Percentiles rank a stretch among this genome's conserved stretches.
These are phyloP conservation scores for Thymus quinquecostatus DNA, from an alignment of 257 asterid genomes.

Conservation along the genomic window DNA sequence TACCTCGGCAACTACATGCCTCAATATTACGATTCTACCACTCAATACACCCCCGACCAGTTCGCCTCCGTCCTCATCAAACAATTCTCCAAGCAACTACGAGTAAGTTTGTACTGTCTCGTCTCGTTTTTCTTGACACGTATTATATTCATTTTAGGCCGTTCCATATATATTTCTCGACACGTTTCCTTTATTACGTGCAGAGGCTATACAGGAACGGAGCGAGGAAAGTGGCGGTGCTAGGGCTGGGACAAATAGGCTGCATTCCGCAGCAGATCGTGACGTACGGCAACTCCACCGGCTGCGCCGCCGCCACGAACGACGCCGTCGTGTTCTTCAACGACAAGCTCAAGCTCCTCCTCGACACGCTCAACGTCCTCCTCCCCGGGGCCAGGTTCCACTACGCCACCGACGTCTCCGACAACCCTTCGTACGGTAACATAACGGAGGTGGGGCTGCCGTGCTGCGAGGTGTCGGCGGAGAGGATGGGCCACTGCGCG, in stretches of 20 bases:
- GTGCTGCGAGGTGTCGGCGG: conserved; percentile 20
- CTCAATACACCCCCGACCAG: conserved; percentile 35
- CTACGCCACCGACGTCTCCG: conserved; percentile 13
- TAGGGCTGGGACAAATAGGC: conserved; percentile 42
- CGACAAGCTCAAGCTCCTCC: conserved; percentile 31
- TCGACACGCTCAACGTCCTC: conserved; percentile 31
- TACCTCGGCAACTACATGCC: conserved; percentile 43
- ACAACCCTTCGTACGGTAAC: conserved; percentile 25
- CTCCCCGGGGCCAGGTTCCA: conserved; percentile 39
- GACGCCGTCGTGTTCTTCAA: conserved; percentile 34
- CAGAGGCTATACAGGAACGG: conserved; percentile 51
- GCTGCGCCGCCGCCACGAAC: conserved; percentile 37
- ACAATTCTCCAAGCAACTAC: conserved; percentile 40
- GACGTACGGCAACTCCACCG: conserved; percentile 34
- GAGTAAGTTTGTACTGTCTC: conserved; percentile 9
- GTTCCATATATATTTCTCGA: too few species aligned
- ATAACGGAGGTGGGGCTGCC: background rate
- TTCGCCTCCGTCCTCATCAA: conserved; percentile 35
- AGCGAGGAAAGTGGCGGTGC: conserved; percentile 53
- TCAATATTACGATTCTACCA: conserved; percentile 27
- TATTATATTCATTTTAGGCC: too few species aligned
- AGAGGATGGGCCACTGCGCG: conserved; percentile 8
- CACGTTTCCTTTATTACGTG: background rate
- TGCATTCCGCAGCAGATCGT: conserved; percentile 42
- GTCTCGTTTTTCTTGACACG: too few species aligned